Evolutionary conservation across 1,284 basidiomycete species (phyloP).

Genomic region (Mycosarcoma maydis): DNA sequence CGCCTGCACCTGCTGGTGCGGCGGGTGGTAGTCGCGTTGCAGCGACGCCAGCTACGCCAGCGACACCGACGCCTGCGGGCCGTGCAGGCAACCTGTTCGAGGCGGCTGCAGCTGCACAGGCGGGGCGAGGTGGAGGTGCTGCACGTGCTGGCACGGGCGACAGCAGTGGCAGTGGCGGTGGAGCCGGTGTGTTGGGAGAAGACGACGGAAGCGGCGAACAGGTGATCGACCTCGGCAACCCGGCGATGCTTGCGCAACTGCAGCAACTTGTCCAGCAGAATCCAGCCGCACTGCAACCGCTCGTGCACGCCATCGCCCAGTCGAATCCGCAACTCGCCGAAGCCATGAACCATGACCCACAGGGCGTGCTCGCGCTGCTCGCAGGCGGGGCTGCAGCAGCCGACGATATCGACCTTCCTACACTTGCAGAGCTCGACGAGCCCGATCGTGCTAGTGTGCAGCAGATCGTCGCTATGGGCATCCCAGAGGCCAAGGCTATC

Average conservation of each 20-base stretch:
- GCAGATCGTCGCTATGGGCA: constrained; percentile 65
- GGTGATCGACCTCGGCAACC: constrained; percentile 64
- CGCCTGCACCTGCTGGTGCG: constrained; percentile 70
- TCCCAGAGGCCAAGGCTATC: constrained; percentile 63
- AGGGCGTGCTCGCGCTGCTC: constrained; percentile 62
- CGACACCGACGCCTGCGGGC: constrained; percentile 43
- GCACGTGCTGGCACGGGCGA: constrained; percentile 36
- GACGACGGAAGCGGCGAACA: constrained; percentile 61
- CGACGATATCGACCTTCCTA: constrained; percentile 56
- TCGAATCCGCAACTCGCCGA: constrained; percentile 64
- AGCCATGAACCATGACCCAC: constrained; percentile 62
- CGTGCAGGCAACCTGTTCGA: constrained; percentile 68
- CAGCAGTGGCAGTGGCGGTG: constrained; percentile 23
- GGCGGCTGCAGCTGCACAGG: constrained; percentile 62
- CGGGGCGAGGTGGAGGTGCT: constrained; percentile 35
- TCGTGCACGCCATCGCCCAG: constrained; percentile 65
- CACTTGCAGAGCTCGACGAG: constrained; percentile 52
- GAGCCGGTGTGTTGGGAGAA: constrained; percentile 44
- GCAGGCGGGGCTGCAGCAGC: constrained; percentile 52
- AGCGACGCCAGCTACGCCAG: constrained; percentile 29
- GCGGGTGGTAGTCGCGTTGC: constrained; percentile 64
- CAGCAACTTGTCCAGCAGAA: constrained; percentile 62
- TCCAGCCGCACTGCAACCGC: constrained; percentile 63
- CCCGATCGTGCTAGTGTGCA: constrained; percentile 59
- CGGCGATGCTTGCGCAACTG: constrained; percentile 63